Conservation (phyloP, 176 grass and related monocot genomes). For the Thinopyrum elongatum region DNA sequence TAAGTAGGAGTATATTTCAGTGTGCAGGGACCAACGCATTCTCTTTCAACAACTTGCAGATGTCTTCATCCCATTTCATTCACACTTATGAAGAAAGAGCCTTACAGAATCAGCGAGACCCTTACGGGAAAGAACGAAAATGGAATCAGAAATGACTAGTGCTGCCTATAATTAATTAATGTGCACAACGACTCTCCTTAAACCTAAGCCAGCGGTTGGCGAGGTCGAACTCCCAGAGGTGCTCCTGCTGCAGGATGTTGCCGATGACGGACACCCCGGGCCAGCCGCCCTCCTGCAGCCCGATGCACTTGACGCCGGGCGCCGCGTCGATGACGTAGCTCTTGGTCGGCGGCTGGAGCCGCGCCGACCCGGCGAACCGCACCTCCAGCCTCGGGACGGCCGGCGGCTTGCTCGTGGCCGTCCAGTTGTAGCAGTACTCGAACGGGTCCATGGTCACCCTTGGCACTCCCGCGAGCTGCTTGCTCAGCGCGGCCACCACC, state of each 20-base stretch:
- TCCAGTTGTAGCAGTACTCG: constrained; percentile 98
- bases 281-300: constrained; percentile 53
- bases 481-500: constrained; percentile 53
- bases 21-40: too few relatives aligned
- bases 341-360: constrained; percentile 65
- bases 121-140: background rate
- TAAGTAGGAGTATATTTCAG: too few relatives aligned
- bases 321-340: constrained; percentile 92
- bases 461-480: constrained; percentile 41
- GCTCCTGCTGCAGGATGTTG: constrained; percentile 93
- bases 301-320: constrained; percentile 73
- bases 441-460: constrained; percentile 57
- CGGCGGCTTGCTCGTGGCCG: background rate
- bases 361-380: constrained; percentile 52
- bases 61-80: too few relatives aligned
- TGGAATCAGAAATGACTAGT: background rate
- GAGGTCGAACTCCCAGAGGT: constrained; percentile 93
- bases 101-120: too few relatives aligned
- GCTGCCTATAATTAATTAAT: background rate
- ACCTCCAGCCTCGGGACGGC: constrained; percentile 46
- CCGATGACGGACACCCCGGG: constrained; percentile 69
- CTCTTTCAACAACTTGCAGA: too few relatives aligned
- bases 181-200: constrained; percentile 39
- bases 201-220: constrained; percentile 59
- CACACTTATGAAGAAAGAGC: too few relatives aligned